Base-by-base conservation (phyloP, 805 yeast species). In the Yarrowia sp. region DNA sequence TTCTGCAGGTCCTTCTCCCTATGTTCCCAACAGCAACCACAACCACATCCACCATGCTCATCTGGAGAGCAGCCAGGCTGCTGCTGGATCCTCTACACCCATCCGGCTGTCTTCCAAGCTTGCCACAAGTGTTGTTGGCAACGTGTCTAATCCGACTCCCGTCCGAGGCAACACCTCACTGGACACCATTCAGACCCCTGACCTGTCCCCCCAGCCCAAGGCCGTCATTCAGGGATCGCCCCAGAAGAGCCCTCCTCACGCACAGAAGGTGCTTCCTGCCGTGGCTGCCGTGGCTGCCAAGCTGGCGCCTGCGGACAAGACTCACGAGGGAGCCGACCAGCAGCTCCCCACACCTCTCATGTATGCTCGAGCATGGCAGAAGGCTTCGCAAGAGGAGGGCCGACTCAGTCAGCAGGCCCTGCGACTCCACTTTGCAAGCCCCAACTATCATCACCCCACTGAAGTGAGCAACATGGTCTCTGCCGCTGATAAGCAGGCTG, bases 191-290 rank as follows among this genome's bases (percentile, higher is more conserved):
- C 40, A 45, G 35, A 59, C 65, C 14, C 65, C 65, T 3, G 65
- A 32, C 14, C 19, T 59, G 52, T 59, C 65, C 2, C 65, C 65
- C 9, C 65, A 59, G 35, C 65, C 50, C 35, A 43, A 36, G 42
- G 52, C 42, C 3, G 42, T 19, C 10, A 32, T 45, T 42, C 9
- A n/a, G 50, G 52, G 52, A 2, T 59, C 63, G 2, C 65, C 65
- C 35, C 41, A 32, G 43, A 43, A 43, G 52, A 43, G 52, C 32
- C 64, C 49, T 15, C 61, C 61, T 12, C 61, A 55, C 9, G 12
- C 45, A 3, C 55, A 19, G 8, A 52, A 52, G 58, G 41, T 36
- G 14, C 10, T 14, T 9, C 36, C 52, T 12, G 8, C 11, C 7
- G 32, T 26, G 32, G 32, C 32, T 26, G 32, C 7, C 32, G 7